Percentiles rank a stretch among this genome's conserved stretches.
Conservation (phyloP, 495 filamentous ascomycete species). For the Podospora didyma region DNA sequence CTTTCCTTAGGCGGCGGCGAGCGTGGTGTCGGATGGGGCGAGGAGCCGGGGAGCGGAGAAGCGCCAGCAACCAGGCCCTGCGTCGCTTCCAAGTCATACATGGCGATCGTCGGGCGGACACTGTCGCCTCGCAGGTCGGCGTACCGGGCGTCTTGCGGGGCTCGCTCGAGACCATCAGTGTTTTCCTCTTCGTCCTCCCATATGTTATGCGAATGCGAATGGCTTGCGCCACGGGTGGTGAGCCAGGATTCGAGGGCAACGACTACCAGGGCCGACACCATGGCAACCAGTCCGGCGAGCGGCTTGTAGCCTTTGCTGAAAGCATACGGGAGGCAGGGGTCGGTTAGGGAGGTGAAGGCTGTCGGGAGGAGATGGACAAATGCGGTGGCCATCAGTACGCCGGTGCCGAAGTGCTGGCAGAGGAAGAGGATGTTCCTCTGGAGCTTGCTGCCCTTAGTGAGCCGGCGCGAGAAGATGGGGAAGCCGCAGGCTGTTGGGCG, state of each 20-base stretch:
- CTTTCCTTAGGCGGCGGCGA: background rate
- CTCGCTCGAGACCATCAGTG: conserved; percentile 26
- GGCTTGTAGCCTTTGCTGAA: conserved; percentile 71
- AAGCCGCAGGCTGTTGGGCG: conserved; percentile 51
- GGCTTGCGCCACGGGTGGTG: conserved; percentile 49
- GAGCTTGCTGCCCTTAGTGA: conserved; percentile 36
- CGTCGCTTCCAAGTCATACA: conserved; percentile 40
- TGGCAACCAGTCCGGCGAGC: conserved; percentile 74
- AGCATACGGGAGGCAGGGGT: conserved; percentile 71
- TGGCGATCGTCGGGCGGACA: conserved; percentile 31
- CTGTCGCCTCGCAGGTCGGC: conserved; percentile 3
- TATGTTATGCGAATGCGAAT: conserved; percentile 44
- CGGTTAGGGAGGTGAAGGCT: conserved; percentile 74
- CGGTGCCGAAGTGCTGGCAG: conserved; percentile 81
- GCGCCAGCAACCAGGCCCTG: conserved; percentile 45
- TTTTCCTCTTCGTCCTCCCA: conserved; percentile 35
- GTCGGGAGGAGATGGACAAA: conserved; percentile 85
- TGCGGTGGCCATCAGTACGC: conserved; percentile 82
- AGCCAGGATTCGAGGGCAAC: conserved; percentile 77
- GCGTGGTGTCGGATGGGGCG: background rate
- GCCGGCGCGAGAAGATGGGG: conserved; percentile 52
- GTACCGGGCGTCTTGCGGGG: conserved; percentile 8
- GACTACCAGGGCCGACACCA: conserved; percentile 71
- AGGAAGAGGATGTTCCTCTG: conserved; percentile 59
- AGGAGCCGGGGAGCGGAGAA: conserved; percentile 37